Base-by-base conservation (phyloP, 2,329 filamentous ascomycete species). In the Fusarium cyanostomum region DNA sequence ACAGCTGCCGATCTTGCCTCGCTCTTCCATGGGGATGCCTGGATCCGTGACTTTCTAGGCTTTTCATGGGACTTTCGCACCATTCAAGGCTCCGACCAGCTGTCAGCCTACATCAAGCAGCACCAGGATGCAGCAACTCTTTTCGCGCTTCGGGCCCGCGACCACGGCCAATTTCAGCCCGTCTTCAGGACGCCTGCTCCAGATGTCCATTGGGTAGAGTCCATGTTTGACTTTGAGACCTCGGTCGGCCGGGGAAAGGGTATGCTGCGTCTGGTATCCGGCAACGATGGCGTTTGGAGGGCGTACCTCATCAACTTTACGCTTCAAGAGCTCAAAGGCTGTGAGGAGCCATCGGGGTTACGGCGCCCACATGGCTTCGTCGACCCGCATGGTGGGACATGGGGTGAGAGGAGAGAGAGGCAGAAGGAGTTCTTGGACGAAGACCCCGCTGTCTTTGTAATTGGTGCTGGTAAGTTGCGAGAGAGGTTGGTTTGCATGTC, bases 371-470 rank as follows among this genome's bases (percentile, higher is more conserved):
- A 67, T 31, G 67, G 63, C 8, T 71, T 75, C 27, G 68, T 73
- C 13, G 76, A 62, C 11, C 35, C 50, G 0, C 38, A 43, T 1
- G 57, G 61, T 15, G 70, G 63, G 11, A 52, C 52, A 7, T 67
- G 59, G 57, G 42, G 76, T 5, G 77, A 64, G 41, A 52, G 53
- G 75, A 30, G 64, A 33, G 43, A 73, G 18, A 71, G 51, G 10
- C 52, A 67, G 39, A 50, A 56, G 8, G 56, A 68, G 15, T 65
- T 68, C 5, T 10, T 59, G 1, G 56, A 77, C 12, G 67, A 73
- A 12, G 77, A 81, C 28, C 75, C 78, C 1, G 71, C 70, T 9
- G 75, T 79, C 2, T 52, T 82, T 34, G 73, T 64, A 1, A 54
- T 62, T 9, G 61, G 61, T 3, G 57, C 52, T 21, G 57, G 58